Conservation (phyloP, 345 rosid species). For the Chamaenerion angustifolium region DNA sequence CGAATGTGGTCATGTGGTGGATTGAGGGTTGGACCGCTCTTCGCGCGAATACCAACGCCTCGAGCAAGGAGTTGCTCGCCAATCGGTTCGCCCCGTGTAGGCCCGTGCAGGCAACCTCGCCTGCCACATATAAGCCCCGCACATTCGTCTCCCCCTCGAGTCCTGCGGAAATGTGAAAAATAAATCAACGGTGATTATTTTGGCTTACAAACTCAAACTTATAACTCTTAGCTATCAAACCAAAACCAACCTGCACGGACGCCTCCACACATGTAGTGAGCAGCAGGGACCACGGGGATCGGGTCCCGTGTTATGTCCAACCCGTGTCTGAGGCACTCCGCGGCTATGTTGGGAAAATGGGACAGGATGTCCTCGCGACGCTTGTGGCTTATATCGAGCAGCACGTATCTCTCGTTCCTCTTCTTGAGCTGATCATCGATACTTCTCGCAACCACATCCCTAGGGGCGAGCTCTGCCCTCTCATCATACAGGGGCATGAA, state of each 20-base stretch:
- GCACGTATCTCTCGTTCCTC: conserved; percentile 61
- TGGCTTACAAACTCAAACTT: too few relatives aligned
- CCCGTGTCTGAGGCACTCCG: conserved; percentile 66
- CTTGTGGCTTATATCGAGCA: conserved; percentile 82
- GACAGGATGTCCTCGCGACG: conserved; percentile 68
- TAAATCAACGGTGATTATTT: too few relatives aligned
- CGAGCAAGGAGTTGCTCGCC: conserved; percentile 91
- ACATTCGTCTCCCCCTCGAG: conserved; percentile 90
- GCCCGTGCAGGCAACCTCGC: conserved; percentile 97
- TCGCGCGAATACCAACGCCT: conserved; percentile 89
- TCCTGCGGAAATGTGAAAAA: conserved; percentile 13
- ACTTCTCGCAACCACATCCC: conserved; percentile 93
- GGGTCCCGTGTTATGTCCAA: conserved; percentile 68
- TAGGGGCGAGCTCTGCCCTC: conserved; percentile 93
- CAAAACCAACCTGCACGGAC: conserved; percentile 34
- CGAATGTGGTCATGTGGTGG: conserved; percentile 49
- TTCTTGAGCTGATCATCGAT: conserved; percentile 88
- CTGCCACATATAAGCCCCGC: conserved; percentile 78
- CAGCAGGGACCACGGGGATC: conserved; percentile 89
- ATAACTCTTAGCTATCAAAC: too few relatives aligned
- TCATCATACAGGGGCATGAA: conserved; percentile 83
- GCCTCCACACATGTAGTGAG: conserved; percentile 98
- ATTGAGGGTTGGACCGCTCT: conserved; percentile 81
- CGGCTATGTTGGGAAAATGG: conserved; percentile 93
- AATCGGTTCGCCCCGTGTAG: conserved; percentile 94